Evolutionary conservation across 306 rosid genomes (phyloP), one percentile per base, ranked within the genome.

Genomic region (Alnus rubra): DNA sequence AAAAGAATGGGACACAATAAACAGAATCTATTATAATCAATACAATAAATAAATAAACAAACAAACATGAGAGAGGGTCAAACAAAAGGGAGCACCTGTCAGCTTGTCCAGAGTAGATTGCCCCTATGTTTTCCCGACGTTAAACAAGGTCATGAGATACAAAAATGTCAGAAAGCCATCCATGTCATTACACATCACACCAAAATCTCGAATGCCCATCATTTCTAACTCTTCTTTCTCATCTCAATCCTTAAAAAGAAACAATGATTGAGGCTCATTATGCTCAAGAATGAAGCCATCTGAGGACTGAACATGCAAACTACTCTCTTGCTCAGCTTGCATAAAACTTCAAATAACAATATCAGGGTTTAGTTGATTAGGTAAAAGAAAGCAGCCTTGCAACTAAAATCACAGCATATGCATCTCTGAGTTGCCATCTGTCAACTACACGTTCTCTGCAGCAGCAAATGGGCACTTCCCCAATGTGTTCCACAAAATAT

Each of bases 401-500:
- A 65, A 75, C 70, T 78, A 76, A 56, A 60, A 59, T 70, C 44
- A 69, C 48, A 42, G 42, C 58, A 76, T 10, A 44, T 15, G 16
- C 48, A 72, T 69, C 77, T 63, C 54, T 33, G n/a, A 10, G 60
- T 18, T 58, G 52, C 80, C 83, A 78, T 81, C 76, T 65, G 63
- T 74, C 48, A 74, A 68, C 74, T 87, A 86, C 52, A 65, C 80
- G 69, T 80, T 83, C 69, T 81, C 77, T 33, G 89, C 75, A 33
- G 90, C 86, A 74, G 84, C 90, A 47, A 82, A 80, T n/a, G 97
- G 98, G 84, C 98, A 95, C 78, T 88, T 89, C 42, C 95, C 96
- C 76, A 90, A 90, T 45, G 98, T 93, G 82, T 95, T 95, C 99
- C 99, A 93, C 88, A 95, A 76, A 76, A 93, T 95, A 78, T 93